Percentiles rank a stretch among this genome's conserved stretches.
Conservation (phyloP, 2,329 filamentous ascomycete genomes). For the Fusarium algeriense region DNA sequence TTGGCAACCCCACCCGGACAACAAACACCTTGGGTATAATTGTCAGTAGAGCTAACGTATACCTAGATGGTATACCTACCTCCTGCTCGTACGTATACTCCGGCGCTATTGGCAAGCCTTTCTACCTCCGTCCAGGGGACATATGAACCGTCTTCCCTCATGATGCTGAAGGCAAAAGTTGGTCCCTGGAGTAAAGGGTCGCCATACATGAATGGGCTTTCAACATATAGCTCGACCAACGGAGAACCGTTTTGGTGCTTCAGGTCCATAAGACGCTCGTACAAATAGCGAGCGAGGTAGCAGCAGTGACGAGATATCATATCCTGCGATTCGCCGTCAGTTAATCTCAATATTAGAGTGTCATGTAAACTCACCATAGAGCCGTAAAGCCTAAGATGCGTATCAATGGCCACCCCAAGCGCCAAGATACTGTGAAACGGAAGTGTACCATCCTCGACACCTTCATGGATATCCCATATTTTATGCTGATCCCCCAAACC, state of each 20-base stretch:
- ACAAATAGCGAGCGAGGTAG: slow-evolving; percentile 63
- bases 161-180: slow-evolving; percentile 73
- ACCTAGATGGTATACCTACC: slow-evolving; percentile 51
- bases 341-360: background rate
- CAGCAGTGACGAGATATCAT: slow-evolving; percentile 69
- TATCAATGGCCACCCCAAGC: slow-evolving; percentile 68
- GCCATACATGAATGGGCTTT: slow-evolving; percentile 59
- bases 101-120: slow-evolving; percentile 63
- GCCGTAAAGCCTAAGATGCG: slow-evolving; percentile 67
- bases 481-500: slow-evolving; percentile 53
- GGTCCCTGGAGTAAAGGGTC: slow-evolving; percentile 68
- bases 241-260: slow-evolving; percentile 65
- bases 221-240: slow-evolving; percentile 68
- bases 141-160: slow-evolving; percentile 63
- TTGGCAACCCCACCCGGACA: slow-evolving; percentile 61
- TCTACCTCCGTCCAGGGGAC: slow-evolving; percentile 72
- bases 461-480: slow-evolving; percentile 65
- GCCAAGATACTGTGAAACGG: slow-evolving; percentile 75
- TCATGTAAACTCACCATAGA: slow-evolving; percentile 57
- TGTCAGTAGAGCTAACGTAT: background rate
- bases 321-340: slow-evolving; percentile 38
- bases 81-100: slow-evolving; percentile 69
- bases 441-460: slow-evolving; percentile 75
- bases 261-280: slow-evolving; percentile 60
- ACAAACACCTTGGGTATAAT: slow-evolving; percentile 56